Evolutionary conservation across 768 basidiomycete genomes (phyloP).

Genomic region (Agaricus blazei): DNA sequence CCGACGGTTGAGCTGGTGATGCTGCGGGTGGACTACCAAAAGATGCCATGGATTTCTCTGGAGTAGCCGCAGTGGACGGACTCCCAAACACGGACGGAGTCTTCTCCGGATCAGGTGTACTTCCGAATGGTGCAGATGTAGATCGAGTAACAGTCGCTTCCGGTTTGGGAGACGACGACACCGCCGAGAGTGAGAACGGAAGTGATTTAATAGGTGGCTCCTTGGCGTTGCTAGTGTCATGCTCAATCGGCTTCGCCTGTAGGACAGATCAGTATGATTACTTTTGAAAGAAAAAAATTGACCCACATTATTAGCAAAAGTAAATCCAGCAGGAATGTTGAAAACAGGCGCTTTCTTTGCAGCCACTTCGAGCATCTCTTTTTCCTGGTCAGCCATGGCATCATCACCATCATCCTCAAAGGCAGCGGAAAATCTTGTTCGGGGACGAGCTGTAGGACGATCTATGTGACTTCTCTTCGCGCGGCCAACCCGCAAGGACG

Average conservation of each 20-base stretch:
- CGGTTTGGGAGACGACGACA: conserved; percentile 1
- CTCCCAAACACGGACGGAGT: conserved; percentile 1
- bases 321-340: conserved; percentile 58
- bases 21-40: conserved; percentile 6
- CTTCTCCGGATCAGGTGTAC: too few species aligned
- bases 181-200: conserved; percentile 51
- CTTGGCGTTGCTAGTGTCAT: conserved; percentile 41
- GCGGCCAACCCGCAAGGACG: conserved; percentile 65
- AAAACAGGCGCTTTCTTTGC: conserved; percentile 53
- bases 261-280: conserved; percentile 9
- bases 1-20: neutral
- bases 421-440: conserved; percentile 62
- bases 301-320: conserved; percentile 48
- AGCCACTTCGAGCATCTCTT: conserved; percentile 46
- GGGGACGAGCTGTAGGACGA: conserved; percentile 42
- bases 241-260: conserved; percentile 29
- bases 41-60: conserved; percentile 5
- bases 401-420: conserved; percentile 49
- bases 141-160: neutral
- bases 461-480: conserved; percentile 57
- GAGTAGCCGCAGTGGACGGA: neutral
- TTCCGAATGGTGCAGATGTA: neutral
- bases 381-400: conserved; percentile 34
- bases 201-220: conserved; percentile 63
- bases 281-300: neutral